phyloP scores from a whole-genome alignment of 1,139 yeast species.

The Candida neerlandica region DNA sequence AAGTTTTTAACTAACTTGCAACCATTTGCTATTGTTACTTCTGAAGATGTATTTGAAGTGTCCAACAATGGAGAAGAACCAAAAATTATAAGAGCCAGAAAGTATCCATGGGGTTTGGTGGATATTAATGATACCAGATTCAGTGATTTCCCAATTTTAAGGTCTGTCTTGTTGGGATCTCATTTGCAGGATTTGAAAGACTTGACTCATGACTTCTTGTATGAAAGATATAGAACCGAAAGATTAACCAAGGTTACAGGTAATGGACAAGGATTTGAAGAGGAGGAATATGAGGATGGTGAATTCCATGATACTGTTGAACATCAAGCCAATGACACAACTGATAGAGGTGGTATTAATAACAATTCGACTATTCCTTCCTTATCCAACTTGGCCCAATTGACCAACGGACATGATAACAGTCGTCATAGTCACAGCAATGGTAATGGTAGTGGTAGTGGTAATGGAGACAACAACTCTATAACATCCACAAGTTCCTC shows the following conservation, averaged over 20 bases:
- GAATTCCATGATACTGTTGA: constrained; percentile 38
- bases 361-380: constrained; percentile 51
- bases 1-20: constrained; percentile 70
- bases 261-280: constrained; percentile 25
- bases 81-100: constrained; percentile 69
- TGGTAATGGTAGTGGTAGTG: constrained; percentile 14
- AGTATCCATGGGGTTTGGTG: constrained; percentile 93
- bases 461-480: constrained; percentile 24
- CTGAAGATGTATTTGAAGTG: constrained; percentile 55
- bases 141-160: constrained; percentile 81
- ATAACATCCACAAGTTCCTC: constrained; percentile 26
- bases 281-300: constrained; percentile 20
- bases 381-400: constrained; percentile 63
- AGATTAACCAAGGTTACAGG: constrained; percentile 59
- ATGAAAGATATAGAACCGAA: constrained; percentile 92
- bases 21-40: constrained; percentile 89
- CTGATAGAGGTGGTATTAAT: constrained; percentile 4
- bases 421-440: constrained; percentile 1
- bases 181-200: constrained; percentile 93
- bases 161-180: constrained; percentile 84
- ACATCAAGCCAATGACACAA: constrained; percentile 14
- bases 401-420: constrained; percentile 31
- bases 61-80: constrained; percentile 48
- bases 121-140: constrained; percentile 80
- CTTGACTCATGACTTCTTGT: constrained; percentile 86